Percentiles rank a stretch among this genome's conserved stretches.
phyloP scores from a whole-genome alignment of 345 rosid species.

The Brassica incana region DNA sequence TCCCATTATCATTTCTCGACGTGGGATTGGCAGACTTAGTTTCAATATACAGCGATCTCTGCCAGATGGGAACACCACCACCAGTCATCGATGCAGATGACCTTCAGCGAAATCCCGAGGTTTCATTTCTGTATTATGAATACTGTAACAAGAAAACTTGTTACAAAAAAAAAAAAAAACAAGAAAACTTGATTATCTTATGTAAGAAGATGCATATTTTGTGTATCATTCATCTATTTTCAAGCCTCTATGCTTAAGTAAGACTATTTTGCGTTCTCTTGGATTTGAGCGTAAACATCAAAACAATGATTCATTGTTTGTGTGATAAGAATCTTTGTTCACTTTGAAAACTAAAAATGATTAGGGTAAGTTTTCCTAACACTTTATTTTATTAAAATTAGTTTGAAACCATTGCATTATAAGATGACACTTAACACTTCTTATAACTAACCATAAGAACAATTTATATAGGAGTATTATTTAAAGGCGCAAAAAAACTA shows the following conservation, averaged over 20 bases:
- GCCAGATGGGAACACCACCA: constrained; percentile 67
- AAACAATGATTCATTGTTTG: constrained; percentile 7
- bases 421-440: background rate
- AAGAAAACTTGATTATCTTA: background rate
- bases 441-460: background rate
- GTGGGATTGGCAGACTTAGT: constrained; percentile 70
- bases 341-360: background rate
- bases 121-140: constrained; percentile 24
- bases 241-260: constrained; percentile 73
- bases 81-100: constrained; percentile 70
- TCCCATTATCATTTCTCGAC: constrained; percentile 64
- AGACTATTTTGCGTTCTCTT: constrained; percentile 6
- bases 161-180: no score
- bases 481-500: background rate
- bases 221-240: constrained; percentile 5
- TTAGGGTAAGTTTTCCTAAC: background rate
- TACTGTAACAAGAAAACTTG: background rate
- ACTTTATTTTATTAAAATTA: no score
- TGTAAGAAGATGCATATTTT: background rate
- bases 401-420: background rate
- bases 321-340: background rate
- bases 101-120: constrained; percentile 83
- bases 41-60: constrained; percentile 69
- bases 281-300: background rate
- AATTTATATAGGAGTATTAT: background rate